phyloP scores from a whole-genome alignment of 805 yeast species.

The Ogataea corticis region DNA sequence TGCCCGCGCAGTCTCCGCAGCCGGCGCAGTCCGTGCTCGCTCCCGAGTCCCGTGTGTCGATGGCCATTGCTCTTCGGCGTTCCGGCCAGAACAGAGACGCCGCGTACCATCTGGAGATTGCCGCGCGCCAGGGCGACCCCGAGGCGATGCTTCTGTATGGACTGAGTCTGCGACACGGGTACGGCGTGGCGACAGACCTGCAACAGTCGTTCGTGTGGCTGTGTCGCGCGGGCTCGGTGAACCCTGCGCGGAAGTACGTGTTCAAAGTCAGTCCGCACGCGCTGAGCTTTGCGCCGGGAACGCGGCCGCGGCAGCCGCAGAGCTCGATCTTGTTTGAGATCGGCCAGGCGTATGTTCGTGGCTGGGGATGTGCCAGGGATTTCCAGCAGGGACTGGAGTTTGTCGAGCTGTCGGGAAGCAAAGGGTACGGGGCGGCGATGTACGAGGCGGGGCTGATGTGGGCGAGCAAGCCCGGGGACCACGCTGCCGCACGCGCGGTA shows the following conservation, averaged over 20 bases:
- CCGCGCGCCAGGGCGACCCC: conserved; percentile 60
- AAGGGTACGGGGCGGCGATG: conserved; percentile 71
- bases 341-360: conserved; percentile 56
- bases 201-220: conserved; percentile 60
- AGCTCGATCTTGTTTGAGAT: conserved; percentile 46
- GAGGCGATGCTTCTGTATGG: conserved; percentile 74
- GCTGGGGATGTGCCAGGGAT: conserved; percentile 56
- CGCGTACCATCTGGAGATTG: conserved; percentile 63
- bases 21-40: conserved; percentile 9
- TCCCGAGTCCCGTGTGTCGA: conserved; percentile 37
- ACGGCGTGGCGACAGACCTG: conserved; percentile 62
- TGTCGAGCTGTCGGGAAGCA: conserved; percentile 62
- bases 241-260: conserved; percentile 18
- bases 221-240: conserved; percentile 48
- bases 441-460: conserved; percentile 68
- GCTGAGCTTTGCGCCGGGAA: conserved; percentile 16
- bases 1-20: not conserved
- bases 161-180: conserved; percentile 63
- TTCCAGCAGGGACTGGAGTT: conserved; percentile 58
- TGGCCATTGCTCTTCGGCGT: conserved; percentile 52
- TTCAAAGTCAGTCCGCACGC: conserved; percentile 37
- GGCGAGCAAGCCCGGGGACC: conserved; percentile 50
- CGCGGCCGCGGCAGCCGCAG: conserved; percentile 18
- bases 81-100: conserved; percentile 67
- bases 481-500: conserved; percentile 48